Evolutionary conservation across 176 grass and related monocot genomes (phyloP).

Genomic region (Secale cereale): DNA sequence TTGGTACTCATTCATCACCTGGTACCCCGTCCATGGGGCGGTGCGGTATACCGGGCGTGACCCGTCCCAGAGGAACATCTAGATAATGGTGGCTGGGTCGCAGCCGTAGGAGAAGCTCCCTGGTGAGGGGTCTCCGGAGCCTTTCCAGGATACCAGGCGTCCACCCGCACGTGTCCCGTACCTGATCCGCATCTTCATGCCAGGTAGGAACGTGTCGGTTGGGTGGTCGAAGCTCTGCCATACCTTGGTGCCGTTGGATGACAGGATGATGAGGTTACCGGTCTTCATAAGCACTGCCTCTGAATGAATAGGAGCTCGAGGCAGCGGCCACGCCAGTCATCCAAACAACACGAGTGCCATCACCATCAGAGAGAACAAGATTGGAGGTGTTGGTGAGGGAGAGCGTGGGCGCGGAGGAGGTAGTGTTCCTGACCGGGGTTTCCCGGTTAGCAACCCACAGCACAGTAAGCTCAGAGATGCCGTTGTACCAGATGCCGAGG

Average conservation of each 20-base stretch:
- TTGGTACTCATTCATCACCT: too few relatives aligned
- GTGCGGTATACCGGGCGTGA: too few relatives aligned
- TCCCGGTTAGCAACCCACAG: background rate
- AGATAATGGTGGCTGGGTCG: too few relatives aligned
- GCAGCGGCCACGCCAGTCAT: background rate
- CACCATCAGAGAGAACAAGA: background rate
- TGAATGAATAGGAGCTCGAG: background rate
- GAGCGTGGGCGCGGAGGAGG: background rate
- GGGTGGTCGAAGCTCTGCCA: background rate
- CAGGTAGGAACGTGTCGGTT: background rate
- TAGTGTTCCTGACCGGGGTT: background rate
- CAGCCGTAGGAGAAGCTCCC: too few relatives aligned
- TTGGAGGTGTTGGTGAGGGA: background rate
- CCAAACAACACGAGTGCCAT: background rate
- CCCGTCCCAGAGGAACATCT: background rate
- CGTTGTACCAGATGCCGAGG: background rate
- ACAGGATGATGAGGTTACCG: conserved; percentile 32
- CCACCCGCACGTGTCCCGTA: background rate
- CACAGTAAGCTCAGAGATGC: background rate
- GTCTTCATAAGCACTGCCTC: background rate
- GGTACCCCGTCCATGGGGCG: too few relatives aligned
- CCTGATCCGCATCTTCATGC: background rate
- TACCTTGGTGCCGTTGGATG: background rate
- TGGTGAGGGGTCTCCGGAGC: conserved; percentile 1
- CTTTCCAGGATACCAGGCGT: conserved; percentile 23